These are phyloP conservation scores for Chalara sp. DNA, from an alignment of 2,329 filamentous ascomycete species.

Conservation along the genomic window DNA sequence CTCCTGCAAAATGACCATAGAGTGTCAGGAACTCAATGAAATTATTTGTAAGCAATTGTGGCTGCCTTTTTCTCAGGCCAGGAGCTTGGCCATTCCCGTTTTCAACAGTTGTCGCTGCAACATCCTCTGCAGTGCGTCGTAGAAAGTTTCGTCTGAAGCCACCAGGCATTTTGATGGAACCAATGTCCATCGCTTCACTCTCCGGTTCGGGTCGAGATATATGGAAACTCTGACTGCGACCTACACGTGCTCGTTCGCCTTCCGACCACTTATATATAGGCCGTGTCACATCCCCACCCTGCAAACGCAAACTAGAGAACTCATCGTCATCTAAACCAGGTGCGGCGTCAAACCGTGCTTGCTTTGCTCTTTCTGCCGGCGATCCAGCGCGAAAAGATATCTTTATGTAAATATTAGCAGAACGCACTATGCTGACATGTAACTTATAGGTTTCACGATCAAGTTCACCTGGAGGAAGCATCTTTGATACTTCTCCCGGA, in stretches of 20 bases:
- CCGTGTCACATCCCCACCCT: constrained; percentile 89
- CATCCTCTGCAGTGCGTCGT: constrained; percentile 42
- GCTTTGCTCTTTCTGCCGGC: constrained; percentile 26
- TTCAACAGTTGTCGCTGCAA: neutral
- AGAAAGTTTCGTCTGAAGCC: constrained; percentile 90
- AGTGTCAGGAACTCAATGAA: constrained; percentile 94
- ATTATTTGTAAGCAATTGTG: constrained; percentile 75
- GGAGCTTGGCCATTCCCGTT: constrained; percentile 10
- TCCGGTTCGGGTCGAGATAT: constrained; percentile 71
- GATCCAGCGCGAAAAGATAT: constrained; percentile 29
- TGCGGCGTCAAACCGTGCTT: constrained; percentile 23
- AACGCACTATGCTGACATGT: too few relatives aligned
- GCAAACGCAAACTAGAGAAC: constrained; percentile 87
- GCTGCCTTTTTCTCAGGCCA: constrained; percentile 28
- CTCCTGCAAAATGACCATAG: constrained; percentile 95
- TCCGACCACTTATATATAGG: constrained; percentile 97
- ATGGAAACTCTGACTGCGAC: constrained; percentile 85
- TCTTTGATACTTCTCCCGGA: neutral
- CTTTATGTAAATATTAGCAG: neutral
- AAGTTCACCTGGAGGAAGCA: neutral
- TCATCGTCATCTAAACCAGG: constrained; percentile 58
- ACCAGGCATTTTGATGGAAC: constrained; percentile 85
- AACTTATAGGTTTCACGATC: neutral
- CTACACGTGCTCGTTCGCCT: constrained; percentile 60
- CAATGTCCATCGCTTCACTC: constrained; percentile 75